Evolutionary conservation across 345 rosid genomes (phyloP).

Genomic region (Atalantia buxifolia): DNA sequence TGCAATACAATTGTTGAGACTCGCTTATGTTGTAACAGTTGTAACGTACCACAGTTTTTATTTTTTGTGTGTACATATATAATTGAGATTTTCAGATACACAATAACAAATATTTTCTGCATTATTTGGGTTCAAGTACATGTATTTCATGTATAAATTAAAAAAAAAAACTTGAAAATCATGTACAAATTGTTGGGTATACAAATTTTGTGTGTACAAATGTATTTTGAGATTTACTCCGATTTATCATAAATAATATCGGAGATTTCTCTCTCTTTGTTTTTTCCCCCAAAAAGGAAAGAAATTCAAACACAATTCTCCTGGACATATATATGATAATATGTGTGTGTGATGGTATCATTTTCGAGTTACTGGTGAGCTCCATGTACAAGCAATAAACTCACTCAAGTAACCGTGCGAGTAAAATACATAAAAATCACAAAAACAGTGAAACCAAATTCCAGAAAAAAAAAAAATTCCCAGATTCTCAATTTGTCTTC

Average conservation of each 20-base stretch:
- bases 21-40: too few relatives aligned
- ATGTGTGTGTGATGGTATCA: neutral
- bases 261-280: neutral
- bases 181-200: neutral
- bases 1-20: fast-evolving
- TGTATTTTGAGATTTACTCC: neutral
- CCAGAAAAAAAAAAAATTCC: neutral
- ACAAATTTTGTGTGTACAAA: neutral
- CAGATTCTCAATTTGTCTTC: neutral
- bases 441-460: neutral
- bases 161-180: neutral
- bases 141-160: neutral
- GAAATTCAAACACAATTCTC: neutral
- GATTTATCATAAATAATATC: neutral
- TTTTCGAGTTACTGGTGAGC: slow-evolving; percentile 32
- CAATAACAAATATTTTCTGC: too few relatives aligned
- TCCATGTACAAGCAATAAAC: slow-evolving; percentile 31
- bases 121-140: too few relatives aligned
- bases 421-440: slow-evolving; percentile 20
- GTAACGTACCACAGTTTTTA: too few relatives aligned
- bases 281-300: neutral
- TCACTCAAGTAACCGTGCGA: slow-evolving; percentile 40
- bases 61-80: too few relatives aligned
- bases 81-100: too few relatives aligned
- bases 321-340: neutral